phyloP scores from a whole-genome alignment of 768 basidiomycete genomes.

The Xerocomellus chrysenteron region DNA sequence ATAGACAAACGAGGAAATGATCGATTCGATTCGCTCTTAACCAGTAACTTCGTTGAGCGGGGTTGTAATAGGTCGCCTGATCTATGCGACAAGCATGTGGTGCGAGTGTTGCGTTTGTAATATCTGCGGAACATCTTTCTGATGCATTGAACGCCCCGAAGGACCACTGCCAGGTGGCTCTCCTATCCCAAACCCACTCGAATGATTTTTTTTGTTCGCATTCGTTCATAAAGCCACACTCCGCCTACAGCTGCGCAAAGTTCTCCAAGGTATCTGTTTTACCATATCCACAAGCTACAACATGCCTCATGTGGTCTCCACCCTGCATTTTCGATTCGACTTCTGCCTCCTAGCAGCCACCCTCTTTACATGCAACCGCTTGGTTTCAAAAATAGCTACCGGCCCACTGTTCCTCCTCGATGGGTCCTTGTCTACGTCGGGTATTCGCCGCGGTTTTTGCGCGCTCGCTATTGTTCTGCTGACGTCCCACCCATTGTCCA shows the following conservation, averaged over 20 bases:
- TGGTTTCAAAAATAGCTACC: neutral
- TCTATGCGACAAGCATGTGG: slow-evolving; percentile 16
- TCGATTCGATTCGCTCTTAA: slow-evolving; percentile 5
- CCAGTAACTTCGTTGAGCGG: slow-evolving; percentile 2
- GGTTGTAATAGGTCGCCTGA: slow-evolving; percentile 9
- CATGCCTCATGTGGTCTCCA: slow-evolving; percentile 1
- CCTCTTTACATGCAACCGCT: slow-evolving; percentile 6
- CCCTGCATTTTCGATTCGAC: slow-evolving; percentile 1
- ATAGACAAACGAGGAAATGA: slow-evolving; percentile 7
- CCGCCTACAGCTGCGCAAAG: neutral
- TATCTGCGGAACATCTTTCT: slow-evolving; percentile 6
- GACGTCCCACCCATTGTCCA: slow-evolving; percentile 1
- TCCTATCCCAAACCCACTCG: neutral
- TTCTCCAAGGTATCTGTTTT: neutral
- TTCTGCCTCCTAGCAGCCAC: neutral
- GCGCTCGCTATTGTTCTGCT: neutral
- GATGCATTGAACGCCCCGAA: slow-evolving; percentile 7
- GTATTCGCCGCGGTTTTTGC: neutral
- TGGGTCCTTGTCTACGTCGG: neutral
- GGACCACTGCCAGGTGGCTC: neutral
- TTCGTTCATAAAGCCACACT: neutral
- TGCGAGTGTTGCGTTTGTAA: slow-evolving; percentile 13
- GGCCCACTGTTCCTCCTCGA: neutral
- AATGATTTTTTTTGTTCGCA: slow-evolving; percentile 1
- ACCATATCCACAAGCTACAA: neutral